These are phyloP conservation scores for Kwoniella mangroviensis DNA, from an alignment of 768 basidiomycete genomes.

Conservation along the genomic window DNA sequence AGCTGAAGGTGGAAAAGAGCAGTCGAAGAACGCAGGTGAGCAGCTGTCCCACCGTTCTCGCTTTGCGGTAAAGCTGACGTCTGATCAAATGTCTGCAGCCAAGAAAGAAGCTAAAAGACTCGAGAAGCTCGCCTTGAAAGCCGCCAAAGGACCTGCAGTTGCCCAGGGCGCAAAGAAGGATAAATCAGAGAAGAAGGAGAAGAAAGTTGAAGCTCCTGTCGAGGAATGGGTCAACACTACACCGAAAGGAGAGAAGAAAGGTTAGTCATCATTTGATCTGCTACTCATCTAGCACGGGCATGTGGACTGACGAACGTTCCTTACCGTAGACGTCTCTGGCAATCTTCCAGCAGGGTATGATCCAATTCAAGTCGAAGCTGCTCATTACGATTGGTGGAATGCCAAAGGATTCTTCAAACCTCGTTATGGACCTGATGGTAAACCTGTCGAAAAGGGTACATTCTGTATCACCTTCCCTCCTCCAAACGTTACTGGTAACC, in stretches of 20 bases:
- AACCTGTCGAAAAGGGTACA: slow-evolving; percentile 66
- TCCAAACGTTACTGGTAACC: slow-evolving; percentile 92
- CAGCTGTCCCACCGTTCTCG: not conserved
- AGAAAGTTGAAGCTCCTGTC: slow-evolving; percentile 70
- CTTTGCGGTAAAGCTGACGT: not conserved
- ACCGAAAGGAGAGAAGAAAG: slow-evolving; percentile 91
- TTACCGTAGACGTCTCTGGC: slow-evolving; percentile 71
- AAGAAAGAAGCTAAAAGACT: slow-evolving; percentile 82
- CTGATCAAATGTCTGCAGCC: slow-evolving; percentile 58
- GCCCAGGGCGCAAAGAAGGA: slow-evolving; percentile 70
- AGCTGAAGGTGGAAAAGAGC: slow-evolving; percentile 25
- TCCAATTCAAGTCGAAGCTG: slow-evolving; percentile 88
- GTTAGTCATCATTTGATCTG: slow-evolving; percentile 60
- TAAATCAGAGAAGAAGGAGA: slow-evolving; percentile 68
- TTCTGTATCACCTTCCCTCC: slow-evolving; percentile 92
- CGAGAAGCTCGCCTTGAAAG: slow-evolving; percentile 62
- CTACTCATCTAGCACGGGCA: too few species aligned
- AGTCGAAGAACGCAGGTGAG: slow-evolving; percentile 32
- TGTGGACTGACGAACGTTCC: not conserved
- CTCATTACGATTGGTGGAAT: slow-evolving; percentile 99
- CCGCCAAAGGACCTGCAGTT: slow-evolving; percentile 58
- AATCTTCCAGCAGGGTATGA: slow-evolving; percentile 95
- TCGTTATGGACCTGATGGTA: slow-evolving; percentile 61
- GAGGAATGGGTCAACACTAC: slow-evolving; percentile 79
- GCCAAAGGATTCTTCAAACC: slow-evolving; percentile 89